Evolutionary conservation across 1,284 basidiomycete species (phyloP).

Genomic region (Sanghuangporus sanghuang): DNA sequence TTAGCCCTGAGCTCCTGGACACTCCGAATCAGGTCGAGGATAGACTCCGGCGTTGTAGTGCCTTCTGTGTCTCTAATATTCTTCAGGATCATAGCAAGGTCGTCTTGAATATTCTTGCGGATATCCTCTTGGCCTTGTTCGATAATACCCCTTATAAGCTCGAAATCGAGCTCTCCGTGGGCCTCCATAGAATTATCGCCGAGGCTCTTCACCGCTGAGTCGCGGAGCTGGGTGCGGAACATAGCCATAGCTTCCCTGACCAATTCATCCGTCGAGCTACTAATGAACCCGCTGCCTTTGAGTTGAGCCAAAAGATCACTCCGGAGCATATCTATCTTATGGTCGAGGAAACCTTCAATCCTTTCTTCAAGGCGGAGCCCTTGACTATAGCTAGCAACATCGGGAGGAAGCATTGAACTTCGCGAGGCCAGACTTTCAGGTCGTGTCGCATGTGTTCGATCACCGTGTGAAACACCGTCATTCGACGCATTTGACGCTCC

Average conservation of each 20-base stretch:
- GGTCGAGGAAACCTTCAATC: conserved; percentile 56
- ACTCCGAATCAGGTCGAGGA: conserved; percentile 6
- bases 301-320: conserved; percentile 32
- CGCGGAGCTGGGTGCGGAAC: conserved; percentile 61
- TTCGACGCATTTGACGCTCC: neutral
- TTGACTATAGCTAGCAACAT: conserved; percentile 52
- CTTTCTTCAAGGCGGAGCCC: conserved; percentile 53
- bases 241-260: conserved; percentile 62
- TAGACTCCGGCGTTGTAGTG: neutral
- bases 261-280: conserved; percentile 47
- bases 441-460: neutral
- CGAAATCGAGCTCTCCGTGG: conserved; percentile 70
- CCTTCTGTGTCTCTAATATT: conserved; percentile 19
- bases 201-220: conserved; percentile 49
- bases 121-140: conserved; percentile 62
- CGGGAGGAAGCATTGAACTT: conserved; percentile 40
- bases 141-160: conserved; percentile 64
- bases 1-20: conserved; percentile 12
- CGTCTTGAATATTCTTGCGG: conserved; percentile 49
- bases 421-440: conserved; percentile 35
- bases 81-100: conserved; percentile 44
- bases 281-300: conserved; percentile 26
- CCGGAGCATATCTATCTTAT: conserved; percentile 54
- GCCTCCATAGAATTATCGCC: conserved; percentile 68
- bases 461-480: conserved; percentile 5